Evolutionary conservation across 1,284 basidiomycete genomes (phyloP).

Genomic region (Cerioporus squamosus): DNA sequence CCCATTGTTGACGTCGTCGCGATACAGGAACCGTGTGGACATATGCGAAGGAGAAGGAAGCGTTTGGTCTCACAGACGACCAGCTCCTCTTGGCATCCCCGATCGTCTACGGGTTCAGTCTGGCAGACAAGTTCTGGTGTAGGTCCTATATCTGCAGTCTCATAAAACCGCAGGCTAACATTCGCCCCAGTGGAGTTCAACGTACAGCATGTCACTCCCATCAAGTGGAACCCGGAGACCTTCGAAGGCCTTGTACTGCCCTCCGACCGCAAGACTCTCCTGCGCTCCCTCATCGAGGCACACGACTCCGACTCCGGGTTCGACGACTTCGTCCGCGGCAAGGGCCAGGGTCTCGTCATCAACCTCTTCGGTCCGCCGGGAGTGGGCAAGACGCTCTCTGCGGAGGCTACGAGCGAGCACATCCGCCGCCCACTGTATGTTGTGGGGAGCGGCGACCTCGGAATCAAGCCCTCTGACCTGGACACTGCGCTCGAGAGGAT

Average conservation of each 20-base stretch:
- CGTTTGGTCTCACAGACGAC: conserved; percentile 22
- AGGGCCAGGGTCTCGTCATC: conserved; percentile 62
- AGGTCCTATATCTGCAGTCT: conserved; percentile 48
- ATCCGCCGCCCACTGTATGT: conserved; percentile 61
- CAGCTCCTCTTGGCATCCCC: conserved; percentile 56
- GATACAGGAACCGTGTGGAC: conserved; percentile 1
- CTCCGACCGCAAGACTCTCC: conserved; percentile 50
- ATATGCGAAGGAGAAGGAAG: not conserved
- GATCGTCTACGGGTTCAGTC: conserved; percentile 60
- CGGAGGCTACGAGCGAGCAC: conserved; percentile 65
- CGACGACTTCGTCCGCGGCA: conserved; percentile 66
- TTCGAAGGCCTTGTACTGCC: conserved; percentile 62
- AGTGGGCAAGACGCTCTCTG: conserved; percentile 54
- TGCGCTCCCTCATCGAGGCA: conserved; percentile 60
- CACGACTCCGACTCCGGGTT: conserved; percentile 55
- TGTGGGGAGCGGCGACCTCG: conserved; percentile 60
- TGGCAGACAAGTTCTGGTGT: conserved; percentile 63
- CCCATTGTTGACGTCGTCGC: too few relatives aligned
- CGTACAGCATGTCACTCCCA: conserved; percentile 51
- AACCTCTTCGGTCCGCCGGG: conserved; percentile 66
- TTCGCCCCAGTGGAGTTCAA: conserved; percentile 53
- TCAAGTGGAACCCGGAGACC: conserved; percentile 59
- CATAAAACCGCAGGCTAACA: not conserved
- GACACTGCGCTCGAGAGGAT: conserved; percentile 22
- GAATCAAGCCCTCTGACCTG: conserved; percentile 45